These are phyloP conservation scores for Cladosporium austrohemisphaericum DNA, from an alignment of 2,329 filamentous ascomycete species.

Conservation along the genomic window DNA sequence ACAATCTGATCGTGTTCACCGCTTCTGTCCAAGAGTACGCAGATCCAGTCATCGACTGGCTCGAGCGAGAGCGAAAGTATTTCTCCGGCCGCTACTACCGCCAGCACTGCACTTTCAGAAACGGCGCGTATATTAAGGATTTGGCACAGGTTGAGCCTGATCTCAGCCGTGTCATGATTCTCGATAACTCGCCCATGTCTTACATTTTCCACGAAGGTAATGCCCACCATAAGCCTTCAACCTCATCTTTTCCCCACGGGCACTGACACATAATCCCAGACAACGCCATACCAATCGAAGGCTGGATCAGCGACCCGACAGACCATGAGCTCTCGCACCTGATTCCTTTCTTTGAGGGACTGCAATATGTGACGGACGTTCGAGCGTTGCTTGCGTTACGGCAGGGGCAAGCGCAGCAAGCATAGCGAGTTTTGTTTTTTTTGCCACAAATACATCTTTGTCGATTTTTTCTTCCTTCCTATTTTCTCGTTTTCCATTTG, in stretches of 20 bases:
- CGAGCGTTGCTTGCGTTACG: constrained; percentile 83
- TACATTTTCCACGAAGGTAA: constrained; percentile 97
- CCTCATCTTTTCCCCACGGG: not conserved
- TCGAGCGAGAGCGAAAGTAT: constrained; percentile 94
- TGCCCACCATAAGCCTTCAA: not conserved
- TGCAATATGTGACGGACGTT: constrained; percentile 96
- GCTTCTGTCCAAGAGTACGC: constrained; percentile 98
- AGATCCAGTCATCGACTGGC: constrained; percentile 97
- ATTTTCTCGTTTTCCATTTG: not conserved
- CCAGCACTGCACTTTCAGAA: constrained; percentile 93
- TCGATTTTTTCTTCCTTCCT: not conserved
- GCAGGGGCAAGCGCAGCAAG: constrained; percentile 53
- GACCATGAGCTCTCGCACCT: constrained; percentile 93
- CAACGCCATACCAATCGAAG: constrained; percentile 97
- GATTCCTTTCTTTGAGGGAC: constrained; percentile 83
- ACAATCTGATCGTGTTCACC: constrained; percentile 93
- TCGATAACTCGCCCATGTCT: constrained; percentile 96
- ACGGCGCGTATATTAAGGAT: constrained; percentile 98
- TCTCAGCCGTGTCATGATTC: constrained; percentile 95
- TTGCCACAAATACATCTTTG: not conserved
- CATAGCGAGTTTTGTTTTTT: constrained; percentile 2
- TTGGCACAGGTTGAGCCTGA: constrained; percentile 94
- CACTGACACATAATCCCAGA: constrained; percentile 52
- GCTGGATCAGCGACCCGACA: constrained; percentile 98
- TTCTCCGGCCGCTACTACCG: constrained; percentile 92